Evolutionary conservation across 176 grass and related monocot species (phyloP), one percentile per base, ranked within the genome.

Genomic region (Oryza officinalis): DNA sequence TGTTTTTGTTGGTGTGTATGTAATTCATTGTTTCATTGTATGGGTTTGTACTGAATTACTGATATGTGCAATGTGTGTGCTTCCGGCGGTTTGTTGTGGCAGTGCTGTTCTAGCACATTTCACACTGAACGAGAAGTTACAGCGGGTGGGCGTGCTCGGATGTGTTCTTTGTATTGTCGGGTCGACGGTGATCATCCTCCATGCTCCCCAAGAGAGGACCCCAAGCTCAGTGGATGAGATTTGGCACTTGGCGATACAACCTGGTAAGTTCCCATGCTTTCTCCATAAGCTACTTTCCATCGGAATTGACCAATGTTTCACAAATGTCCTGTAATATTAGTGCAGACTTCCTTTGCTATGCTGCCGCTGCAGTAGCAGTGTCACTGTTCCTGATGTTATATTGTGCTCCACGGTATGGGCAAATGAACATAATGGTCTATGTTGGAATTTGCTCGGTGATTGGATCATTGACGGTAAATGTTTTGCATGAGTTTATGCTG

Each of bases 31-130:
- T 38, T 78, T n/a, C 52, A 25, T 25, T 61, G 9, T 61, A 10
- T 65, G 11, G 33, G n/a, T 80, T 61, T 5, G 54, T 73, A 65
- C 47, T 57, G 52, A 22, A n/a, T 9, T 57, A n/a, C 7, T 83
- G 71, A 80, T 28, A 38, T 75, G 17, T 38, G 15, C 25, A 18
- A 18, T 23, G 32, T 65, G n/a, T 81, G 7, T 74, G 78, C 45
- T 57, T 78, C 35, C 32, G 69, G 35, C 65, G 44, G 14, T 69
- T 69, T 81, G 20, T 59, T 66, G 60, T 7, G 72, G 63, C 43
- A 99, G 96, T 91, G 93, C 89, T 77, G 89, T 96, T 67, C 89
- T 99, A 81, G 96, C 93, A 63, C 96, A 99, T 84, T 99, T 99
- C 38, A 94, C 88, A 65, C 88, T 99, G 81, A 92, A 96, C 30